phyloP scores from a whole-genome alignment of 108 stramenopile species.

The Skeletonema potamos region DNA sequence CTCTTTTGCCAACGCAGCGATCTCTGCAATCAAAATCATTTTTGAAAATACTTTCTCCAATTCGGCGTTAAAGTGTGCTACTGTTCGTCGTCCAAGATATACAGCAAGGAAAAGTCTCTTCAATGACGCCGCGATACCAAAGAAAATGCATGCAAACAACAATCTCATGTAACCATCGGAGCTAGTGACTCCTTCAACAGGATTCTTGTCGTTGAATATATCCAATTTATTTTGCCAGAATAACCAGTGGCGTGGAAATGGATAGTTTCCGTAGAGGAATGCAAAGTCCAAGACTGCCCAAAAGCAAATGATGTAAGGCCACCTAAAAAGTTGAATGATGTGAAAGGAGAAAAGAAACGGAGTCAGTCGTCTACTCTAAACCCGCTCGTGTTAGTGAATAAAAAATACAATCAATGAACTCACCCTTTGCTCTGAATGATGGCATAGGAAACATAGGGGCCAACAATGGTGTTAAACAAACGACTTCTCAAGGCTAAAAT shows the following conservation, averaged over 20 bases:
- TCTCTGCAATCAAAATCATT: conserved; percentile 63
- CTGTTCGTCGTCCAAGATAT: conserved; percentile 57
- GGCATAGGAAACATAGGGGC: conserved; percentile 39
- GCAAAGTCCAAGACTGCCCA: conserved; percentile 44
- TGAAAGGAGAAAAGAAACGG: not conserved
- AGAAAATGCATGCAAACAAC: conserved; percentile 22
- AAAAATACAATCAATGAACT: not conserved
- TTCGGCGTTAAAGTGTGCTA: conserved; percentile 51
- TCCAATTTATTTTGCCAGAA: conserved; percentile 45
- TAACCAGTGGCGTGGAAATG: conserved; percentile 41
- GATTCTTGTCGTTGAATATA: conserved; percentile 40
- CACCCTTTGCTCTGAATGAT: conserved; percentile 45
- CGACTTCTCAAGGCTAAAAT: conserved; percentile 43
- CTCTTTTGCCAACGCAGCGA: conserved; percentile 49
- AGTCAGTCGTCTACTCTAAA: not conserved
- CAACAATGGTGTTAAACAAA: conserved; percentile 24
- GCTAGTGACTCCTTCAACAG: conserved; percentile 20
- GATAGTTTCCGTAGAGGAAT: conserved; percentile 28
- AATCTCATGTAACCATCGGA: conserved; percentile 16
- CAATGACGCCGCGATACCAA: conserved; percentile 50
- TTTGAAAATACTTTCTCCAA: conserved; percentile 62
- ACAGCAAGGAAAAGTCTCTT: conserved; percentile 64
- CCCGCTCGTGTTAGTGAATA: not conserved
- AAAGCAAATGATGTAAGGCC: conserved; percentile 37
- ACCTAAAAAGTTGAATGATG: not conserved